Evolutionary conservation across 2,329 filamentous ascomycete genomes (phyloP).

Genomic region (Nigrospora osmanthi): DNA sequence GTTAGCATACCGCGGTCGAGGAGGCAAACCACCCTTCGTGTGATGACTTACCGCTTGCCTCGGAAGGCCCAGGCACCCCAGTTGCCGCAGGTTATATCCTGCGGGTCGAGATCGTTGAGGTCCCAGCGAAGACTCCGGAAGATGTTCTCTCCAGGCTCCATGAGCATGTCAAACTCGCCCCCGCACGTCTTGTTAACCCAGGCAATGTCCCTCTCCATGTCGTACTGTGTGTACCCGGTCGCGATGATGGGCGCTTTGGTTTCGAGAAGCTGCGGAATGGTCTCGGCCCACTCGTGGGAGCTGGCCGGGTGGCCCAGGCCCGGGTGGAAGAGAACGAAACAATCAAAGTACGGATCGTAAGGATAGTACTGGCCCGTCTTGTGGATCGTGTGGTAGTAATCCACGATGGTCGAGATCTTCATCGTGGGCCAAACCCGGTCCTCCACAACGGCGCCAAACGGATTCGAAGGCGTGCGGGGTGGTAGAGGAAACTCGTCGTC

Average conservation of each 20-base stretch:
- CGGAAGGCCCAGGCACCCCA: conserved; percentile 97
- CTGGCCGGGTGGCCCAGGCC: conserved; percentile 91
- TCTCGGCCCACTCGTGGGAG: conserved; percentile 89
- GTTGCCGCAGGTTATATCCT: conserved; percentile 91
- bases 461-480: conserved; percentile 74
- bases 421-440: conserved; percentile 80
- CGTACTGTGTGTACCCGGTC: conserved; percentile 92
- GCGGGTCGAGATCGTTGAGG: conserved; percentile 88
- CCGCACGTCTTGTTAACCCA: conserved; percentile 81
- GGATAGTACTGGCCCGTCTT: conserved; percentile 84
- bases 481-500: conserved; percentile 90
- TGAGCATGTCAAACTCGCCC: conserved; percentile 85
- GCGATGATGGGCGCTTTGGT: conserved; percentile 93
- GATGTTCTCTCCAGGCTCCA: conserved; percentile 87
- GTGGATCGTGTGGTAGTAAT: conserved; percentile 97
- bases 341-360: conserved; percentile 97
- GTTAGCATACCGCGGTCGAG: conserved; percentile 21
- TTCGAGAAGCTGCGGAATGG: conserved; percentile 80
- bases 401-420: conserved; percentile 97
- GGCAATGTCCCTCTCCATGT: conserved; percentile 86
- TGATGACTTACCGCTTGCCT: conserved; percentile 72
- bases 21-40: neutral
- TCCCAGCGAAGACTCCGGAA: conserved; percentile 97
- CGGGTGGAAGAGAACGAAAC: conserved; percentile 94
- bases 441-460: conserved; percentile 90